Evolutionary conservation across 2,329 filamentous ascomycete genomes (phyloP), one percentile per base, ranked within the genome.

Genomic region (Talaromyces sp.): DNA sequence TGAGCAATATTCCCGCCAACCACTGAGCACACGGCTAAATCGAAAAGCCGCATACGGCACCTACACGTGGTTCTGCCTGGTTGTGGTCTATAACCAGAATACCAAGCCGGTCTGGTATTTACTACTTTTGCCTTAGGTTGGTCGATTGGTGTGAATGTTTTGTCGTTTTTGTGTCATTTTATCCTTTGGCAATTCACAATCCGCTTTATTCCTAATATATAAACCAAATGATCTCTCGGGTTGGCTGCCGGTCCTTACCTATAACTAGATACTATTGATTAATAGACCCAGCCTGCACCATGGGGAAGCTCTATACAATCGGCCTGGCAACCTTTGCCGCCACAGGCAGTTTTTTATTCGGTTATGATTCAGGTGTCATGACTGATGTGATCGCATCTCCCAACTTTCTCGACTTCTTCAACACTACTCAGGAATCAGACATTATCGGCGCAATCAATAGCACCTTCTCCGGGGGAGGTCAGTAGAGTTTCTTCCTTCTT

Each of bases 361-460:
- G 80, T 29, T 81, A 83, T 67, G 76, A 79, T 65, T 72, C 72
- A 24, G 43, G 58, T n/a, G 29, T 60, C 31, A 56, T 53, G 53
- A 59, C 54, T 19, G 54, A 62, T 41, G 48, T 58, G 41, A 62
- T 61, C 41, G 60, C 60, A 24, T 57, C 62, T 17, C 56, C 29
- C 31, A 58, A 84, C 65, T 87, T 88, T 69, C 77, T 86, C 11
- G 24, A 46, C 52, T 56, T 35, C 9, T 54, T 54, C 48, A 57
- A n/a, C 43, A 83, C 82, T 4, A 70, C 67, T 1, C 78, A 72
- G 27, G 76, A 74, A 1, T 79, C 79, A 66, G 74, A 81, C 5
- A 81, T 85, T 56, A 77, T 87, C 59, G 85, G 85, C 11, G 85
- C 85, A 21, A 83, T 88, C 68, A 85, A 86, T 67, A 84, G 84